Conservation (phyloP, 352 stramenopile genomes). For the Globisporangium paddicum region DNA sequence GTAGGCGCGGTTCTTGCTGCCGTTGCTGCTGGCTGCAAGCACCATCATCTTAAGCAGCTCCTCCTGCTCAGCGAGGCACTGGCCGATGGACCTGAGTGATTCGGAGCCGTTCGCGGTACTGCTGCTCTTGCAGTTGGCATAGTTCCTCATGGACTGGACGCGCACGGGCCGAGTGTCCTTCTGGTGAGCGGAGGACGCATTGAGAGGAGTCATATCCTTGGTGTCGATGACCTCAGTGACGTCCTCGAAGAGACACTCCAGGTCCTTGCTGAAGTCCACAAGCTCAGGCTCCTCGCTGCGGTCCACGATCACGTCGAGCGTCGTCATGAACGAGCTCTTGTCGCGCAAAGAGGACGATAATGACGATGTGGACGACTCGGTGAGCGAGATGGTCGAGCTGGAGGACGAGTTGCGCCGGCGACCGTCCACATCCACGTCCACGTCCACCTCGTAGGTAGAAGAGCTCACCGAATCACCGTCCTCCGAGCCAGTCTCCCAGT, state of each 20-base stretch:
- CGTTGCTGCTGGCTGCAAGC: slow-evolving; percentile 8
- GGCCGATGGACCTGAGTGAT: slow-evolving; percentile 17
- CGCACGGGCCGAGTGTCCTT: not conserved
- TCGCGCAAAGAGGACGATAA: slow-evolving; percentile 15
- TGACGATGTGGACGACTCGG: slow-evolving; percentile 4
- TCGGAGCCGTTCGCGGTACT: not conserved
- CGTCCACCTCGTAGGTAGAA: not conserved
- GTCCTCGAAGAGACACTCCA: slow-evolving; percentile 17
- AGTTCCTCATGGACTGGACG: not conserved
- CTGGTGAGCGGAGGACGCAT: not conserved
- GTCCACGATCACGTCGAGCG: slow-evolving; percentile 43
- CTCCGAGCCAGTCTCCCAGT: slow-evolving; percentile 13
- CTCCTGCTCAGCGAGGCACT: slow-evolving; percentile 25
- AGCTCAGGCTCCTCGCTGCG: slow-evolving; percentile 20
- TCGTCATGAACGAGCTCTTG: slow-evolving; percentile 32
- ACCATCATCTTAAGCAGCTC: slow-evolving; percentile 23
- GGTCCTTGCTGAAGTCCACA: slow-evolving; percentile 19
- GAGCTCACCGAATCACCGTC: slow-evolving; percentile 2
- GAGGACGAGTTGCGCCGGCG: slow-evolving; percentile 2
- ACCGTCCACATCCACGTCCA: not conserved
- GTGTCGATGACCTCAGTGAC: slow-evolving; percentile 49
- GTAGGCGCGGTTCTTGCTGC: slow-evolving; percentile 1
- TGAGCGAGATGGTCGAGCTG: slow-evolving; percentile 6
- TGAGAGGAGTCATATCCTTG: slow-evolving; percentile 30
- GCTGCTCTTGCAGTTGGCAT: not conserved